These are phyloP conservation scores for Carex myosuroides DNA, from an alignment of 176 grass and related monocot genomes.

Conservation along the genomic window DNA sequence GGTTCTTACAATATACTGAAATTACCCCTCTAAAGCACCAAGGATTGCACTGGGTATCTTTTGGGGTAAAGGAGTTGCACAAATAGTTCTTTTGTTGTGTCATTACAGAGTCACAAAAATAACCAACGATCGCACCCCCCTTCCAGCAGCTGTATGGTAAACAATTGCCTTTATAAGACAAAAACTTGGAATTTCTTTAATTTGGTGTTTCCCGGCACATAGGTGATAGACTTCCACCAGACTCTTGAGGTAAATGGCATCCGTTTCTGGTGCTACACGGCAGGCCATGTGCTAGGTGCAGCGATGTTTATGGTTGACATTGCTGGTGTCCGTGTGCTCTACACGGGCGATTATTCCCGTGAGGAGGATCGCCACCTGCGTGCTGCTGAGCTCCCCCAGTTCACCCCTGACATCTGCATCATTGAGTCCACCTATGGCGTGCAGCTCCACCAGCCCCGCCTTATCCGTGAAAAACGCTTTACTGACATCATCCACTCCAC, in stretches of 20 bases:
- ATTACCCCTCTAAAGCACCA: background rate
- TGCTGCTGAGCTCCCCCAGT: slow-evolving; percentile 80
- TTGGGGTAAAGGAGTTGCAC: background rate
- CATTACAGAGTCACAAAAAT: background rate
- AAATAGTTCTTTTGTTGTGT: background rate
- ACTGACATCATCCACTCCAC: slow-evolving; percentile 80
- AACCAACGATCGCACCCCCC: background rate
- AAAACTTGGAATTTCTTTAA: background rate
- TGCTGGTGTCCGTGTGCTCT: slow-evolving; percentile 79
- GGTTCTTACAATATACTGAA: background rate
- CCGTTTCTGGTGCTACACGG: slow-evolving; percentile 97
- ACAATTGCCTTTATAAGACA: background rate
- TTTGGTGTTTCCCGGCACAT: background rate
- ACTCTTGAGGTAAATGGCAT: slow-evolving; percentile 93
- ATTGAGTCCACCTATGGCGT: slow-evolving; percentile 91
- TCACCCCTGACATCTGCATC: slow-evolving; percentile 86
- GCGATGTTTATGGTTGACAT: slow-evolving; percentile 99
- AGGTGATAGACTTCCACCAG: slow-evolving; percentile 98
- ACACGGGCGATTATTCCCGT: slow-evolving; percentile 87
- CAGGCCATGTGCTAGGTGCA: slow-evolving; percentile 87
- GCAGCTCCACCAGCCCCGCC: slow-evolving; percentile 71
- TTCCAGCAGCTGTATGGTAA: background rate
- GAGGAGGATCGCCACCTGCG: slow-evolving; percentile 85
- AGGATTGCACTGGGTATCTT: background rate
- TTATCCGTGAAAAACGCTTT: slow-evolving; percentile 77